phyloP scores from a whole-genome alignment of 139 green algal species.

The Tetradesmus obliquus region DNA sequence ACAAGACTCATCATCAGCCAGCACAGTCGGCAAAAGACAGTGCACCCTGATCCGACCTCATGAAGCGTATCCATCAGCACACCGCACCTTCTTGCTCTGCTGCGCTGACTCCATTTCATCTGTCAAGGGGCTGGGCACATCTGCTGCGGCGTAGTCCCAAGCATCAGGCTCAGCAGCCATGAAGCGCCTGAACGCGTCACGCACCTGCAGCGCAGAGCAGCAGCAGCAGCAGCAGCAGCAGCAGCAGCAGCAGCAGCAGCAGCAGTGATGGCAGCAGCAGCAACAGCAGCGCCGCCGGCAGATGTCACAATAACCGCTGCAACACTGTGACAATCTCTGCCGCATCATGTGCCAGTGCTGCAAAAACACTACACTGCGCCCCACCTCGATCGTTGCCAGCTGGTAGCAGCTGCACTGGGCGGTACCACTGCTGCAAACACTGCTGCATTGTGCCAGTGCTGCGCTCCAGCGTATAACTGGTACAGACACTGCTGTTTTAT shows the following conservation, averaged over 20 bases:
- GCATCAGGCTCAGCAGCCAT: slow-evolving; percentile 60
- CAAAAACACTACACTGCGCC: not conserved
- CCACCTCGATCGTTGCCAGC: not conserved
- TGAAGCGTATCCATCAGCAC: not conserved
- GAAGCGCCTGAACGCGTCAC: slow-evolving; percentile 79
- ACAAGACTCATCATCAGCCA: too few relatives aligned
- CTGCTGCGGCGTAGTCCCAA: slow-evolving; percentile 75
- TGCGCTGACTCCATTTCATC: slow-evolving; percentile 76
- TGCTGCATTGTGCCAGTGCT: too few relatives aligned
- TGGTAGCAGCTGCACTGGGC: not conserved
- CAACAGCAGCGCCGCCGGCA: not conserved
- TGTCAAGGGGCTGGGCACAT: slow-evolving; percentile 78
- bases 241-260: not conserved
- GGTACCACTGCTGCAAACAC: too few relatives aligned
- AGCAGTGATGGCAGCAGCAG: not conserved
- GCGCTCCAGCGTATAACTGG: not conserved
- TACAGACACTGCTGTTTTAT: not conserved
- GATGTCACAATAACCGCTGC: too few relatives aligned
- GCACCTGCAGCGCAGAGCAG: slow-evolving; percentile 36
- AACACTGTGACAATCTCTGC: too few relatives aligned
- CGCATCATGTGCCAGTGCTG: too few relatives aligned
- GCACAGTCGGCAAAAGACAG: not conserved
- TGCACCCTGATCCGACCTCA: not conserved
- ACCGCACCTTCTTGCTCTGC: slow-evolving; percentile 61
- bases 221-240: not conserved